phyloP scores from a whole-genome alignment of 768 basidiomycete species.

The Lactarius quietus region DNA sequence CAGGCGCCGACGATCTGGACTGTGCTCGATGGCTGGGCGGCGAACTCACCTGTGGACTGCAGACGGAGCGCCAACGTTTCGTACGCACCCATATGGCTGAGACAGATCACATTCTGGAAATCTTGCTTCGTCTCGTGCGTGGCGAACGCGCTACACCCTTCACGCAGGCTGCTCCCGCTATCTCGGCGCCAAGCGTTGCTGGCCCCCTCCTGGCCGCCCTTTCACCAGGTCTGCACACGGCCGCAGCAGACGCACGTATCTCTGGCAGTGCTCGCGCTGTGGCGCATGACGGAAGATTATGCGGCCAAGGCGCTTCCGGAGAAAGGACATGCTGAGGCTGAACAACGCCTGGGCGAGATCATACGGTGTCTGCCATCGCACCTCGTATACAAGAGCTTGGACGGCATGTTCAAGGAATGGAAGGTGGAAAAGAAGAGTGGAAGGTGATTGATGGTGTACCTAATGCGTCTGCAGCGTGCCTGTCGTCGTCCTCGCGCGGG shows the following conservation, averaged over 20 bases:
- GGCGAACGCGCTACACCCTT: conserved; percentile 78
- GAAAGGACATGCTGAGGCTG: conserved; percentile 66
- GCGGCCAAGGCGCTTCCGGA: conserved; percentile 61
- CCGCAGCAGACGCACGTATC: conserved; percentile 93
- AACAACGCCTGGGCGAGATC: conserved; percentile 81
- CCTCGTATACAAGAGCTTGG: conserved; percentile 85
- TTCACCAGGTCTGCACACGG: conserved; percentile 76
- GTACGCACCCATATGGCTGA: conserved; percentile 83
- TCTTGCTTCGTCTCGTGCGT: conserved; percentile 85
- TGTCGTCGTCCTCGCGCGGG: conserved; percentile 5
- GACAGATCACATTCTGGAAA: conserved; percentile 87
- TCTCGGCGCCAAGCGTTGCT: conserved; percentile 59
- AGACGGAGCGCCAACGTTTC: conserved; percentile 81
- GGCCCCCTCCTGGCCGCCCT: conserved; percentile 71
- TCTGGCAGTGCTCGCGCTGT: conserved; percentile 88
- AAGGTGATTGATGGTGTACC: conserved; percentile 31
- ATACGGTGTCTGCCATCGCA: conserved; percentile 85
- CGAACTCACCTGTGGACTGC: conserved; percentile 76
- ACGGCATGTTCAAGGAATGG: conserved; percentile 95
- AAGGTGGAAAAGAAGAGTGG: conserved; percentile 76
- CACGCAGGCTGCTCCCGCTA: conserved; percentile 56
- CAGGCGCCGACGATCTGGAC: conserved; percentile 92
- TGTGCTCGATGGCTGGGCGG: conserved; percentile 85
- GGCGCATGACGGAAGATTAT: conserved; percentile 79
- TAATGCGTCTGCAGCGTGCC: conserved; percentile 7